Evolutionary conservation across 2,329 filamentous ascomycete species (phyloP), one percentile per base, ranked within the genome.

Genomic region (Helotiales sp.): DNA sequence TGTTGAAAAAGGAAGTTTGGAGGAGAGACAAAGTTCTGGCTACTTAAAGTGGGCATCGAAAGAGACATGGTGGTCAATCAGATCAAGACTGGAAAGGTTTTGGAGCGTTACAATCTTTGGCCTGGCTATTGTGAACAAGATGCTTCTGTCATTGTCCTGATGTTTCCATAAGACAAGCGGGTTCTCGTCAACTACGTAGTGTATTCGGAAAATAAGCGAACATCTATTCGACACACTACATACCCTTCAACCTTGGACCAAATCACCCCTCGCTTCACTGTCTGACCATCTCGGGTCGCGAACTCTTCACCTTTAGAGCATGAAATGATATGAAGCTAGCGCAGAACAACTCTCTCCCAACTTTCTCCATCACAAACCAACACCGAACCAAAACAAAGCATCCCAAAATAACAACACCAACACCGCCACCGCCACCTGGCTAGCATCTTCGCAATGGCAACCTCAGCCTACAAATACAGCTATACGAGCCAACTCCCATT

Each of bases 401-500:
- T 8, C 13, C 30, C n/a, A 45, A 7, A n/a, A n/a, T n/a, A 7
- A 43, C 17, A n/a, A n/a, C 40, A 43, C 6, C 40, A 40, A 15
- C 15, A 32, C 28, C 28, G 22, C 6, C n/a, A 22, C 13, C 52
- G 5, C 28, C 11, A 55, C 30, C 13, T 55, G 15, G 6, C 52
- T 4, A 55, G 5, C 28, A 55, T 22, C n/a, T 17, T 32, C 43
- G 10, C 30, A 10, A 62, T 62, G 43, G 10, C 28, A 28, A 11
- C 43, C 10, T 28, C 45, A 17, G 15, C 7, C 20, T 34, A 37
- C 28, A n/a, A 26, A 10, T 52, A 62, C 47, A 34, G 22, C 20
- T 62, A 62, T 32, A 26, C 11, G 30, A 50, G 43, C 59, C 59
- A 50, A n/a, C 59, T 62, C 0, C 45, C 45, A n/a, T 37, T 62